Base-by-base conservation (phyloP, 2,329 filamentous ascomycete genomes). In the Alternaria infectoria region DNA sequence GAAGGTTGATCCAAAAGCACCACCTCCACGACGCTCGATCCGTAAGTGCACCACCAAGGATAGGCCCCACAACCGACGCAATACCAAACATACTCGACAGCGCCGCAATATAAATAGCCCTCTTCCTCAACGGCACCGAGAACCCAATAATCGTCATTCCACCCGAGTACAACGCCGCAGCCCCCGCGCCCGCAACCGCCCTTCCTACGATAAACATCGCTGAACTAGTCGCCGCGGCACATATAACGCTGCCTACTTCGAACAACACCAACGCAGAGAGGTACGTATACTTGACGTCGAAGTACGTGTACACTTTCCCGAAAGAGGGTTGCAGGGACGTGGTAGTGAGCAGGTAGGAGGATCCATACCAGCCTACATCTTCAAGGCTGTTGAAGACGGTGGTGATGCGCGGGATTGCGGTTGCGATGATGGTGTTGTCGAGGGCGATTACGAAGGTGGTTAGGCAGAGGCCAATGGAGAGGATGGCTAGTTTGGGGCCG, bases 281-380 rank as follows among this genome's bases (percentile, higher is more conserved):
- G 70, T 85, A 89, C 1, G 81, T 81, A 54, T 79, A 85, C 68
- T 85, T 85, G 62, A 87, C 81, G 12, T 83, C 78, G 67, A 88
- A 88, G 74, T 85, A 86, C 54, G 86, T 89, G 8, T 88, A 91
- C 2, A 90, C 87, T 77, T 85, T 85, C 25, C 83, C 85, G 45
- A 81, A 85, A 2, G 81, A 81, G 5, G 83, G 83, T 60, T 84
- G 83, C 0, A 81, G 65, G 1, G 79, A 72, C 40, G 78, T 80
- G 7, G 77, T 83, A 4, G 82, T 75, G 68, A 85, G 62, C 68
- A 87, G 75, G 84, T 88, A 77, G 0, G 75, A 69, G 0, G 73
- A 76, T 4, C 77, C 80, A 58, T 83, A 83, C 81, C 81, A 83
- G 6, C 79, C 80, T 5, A 82, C 77, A 69, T 82, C 80, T 12